Base-by-base conservation (phyloP, 75 land plant species). In the Cupressus sempervirens region DNA sequence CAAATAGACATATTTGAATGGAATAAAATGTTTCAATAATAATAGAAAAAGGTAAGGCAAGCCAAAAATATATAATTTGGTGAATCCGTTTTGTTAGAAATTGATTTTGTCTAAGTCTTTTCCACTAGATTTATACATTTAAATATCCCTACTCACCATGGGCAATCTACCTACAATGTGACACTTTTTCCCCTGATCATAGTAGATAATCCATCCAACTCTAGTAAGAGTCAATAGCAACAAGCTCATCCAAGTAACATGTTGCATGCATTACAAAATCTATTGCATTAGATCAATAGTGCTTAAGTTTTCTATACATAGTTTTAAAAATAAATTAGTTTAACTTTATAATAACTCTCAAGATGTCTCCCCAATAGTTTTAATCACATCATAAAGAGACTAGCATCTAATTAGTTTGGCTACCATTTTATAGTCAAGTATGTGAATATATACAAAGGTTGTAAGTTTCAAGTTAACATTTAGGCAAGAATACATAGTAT, bases 181-280 rank as follows among this genome's bases (percentile, higher is more conserved):
- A 7, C 91, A 90, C 84, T 92, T 95, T 92, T 97, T 95, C 73
- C 94, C 96, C 34, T 62, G 88, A 84, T 97, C 98, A 85, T 90
- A 95, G 81, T 94, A 93, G 80, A 79, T 86, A 11, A 97, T 67
- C 50, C 95, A 35, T 81, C 97, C 99, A 38, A 88, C 92, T 65
- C 97, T 96, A 73, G 99, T 97, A 10, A 86, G 52, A 41, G 92
- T 58, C 85, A 97, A 86, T 85, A 97, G 91, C 35, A 90, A 81
- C 83, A 97, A 86, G 79, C 96, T 97, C 87, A 93, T 82, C 99
- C 99, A 97, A 54, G 99, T 92, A 41, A 97, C 96, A 79, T 96
- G 99, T 98, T 97, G 95, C 91, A 90, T 14, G 84, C 46, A 85
- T 56, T 52, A 84, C 48, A 77, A 29, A 77, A 77, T 41, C 8